A percentile compares a stretch with the other conserved stretches of the same genome.
These are phyloP conservation scores for Trypanosoma theileri DNA, from an alignment of 208 protist species.

Conservation along the genomic window DNA sequence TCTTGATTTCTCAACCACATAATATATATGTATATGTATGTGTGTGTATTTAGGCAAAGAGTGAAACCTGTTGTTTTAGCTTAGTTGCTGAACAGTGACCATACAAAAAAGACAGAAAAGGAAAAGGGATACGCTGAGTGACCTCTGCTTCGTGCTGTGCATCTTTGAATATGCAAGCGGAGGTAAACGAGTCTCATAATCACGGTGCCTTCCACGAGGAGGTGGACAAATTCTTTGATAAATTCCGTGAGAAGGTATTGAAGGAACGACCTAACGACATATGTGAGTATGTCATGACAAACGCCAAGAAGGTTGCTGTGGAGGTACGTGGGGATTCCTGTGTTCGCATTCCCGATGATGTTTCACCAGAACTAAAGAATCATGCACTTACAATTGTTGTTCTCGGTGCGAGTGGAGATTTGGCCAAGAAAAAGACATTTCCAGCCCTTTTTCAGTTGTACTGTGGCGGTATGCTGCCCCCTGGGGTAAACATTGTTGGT, in stretches of 20 bases:
- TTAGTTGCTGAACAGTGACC: too few species aligned
- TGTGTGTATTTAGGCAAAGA: too few species aligned
- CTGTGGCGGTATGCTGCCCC: constrained; percentile 73
- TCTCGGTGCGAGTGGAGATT: constrained; percentile 89
- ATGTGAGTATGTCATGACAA: constrained; percentile 44
- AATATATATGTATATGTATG: too few species aligned
- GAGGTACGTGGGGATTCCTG: constrained; percentile 18
- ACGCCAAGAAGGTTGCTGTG: constrained; percentile 37
- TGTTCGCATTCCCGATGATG: constrained; percentile 51
- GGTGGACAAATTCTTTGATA: constrained; percentile 69
- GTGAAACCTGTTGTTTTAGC: too few species aligned
- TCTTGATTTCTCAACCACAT: too few species aligned
- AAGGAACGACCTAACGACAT: constrained; percentile 58
- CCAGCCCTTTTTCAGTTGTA: constrained; percentile 91
- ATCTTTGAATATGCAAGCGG: background rate
- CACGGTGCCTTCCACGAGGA: constrained; percentile 40
- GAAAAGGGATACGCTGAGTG: too few species aligned
- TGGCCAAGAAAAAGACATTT: constrained; percentile 93
- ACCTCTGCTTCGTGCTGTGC: too few species aligned
- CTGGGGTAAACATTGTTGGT: constrained; percentile 76
- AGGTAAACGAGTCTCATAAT: background rate
- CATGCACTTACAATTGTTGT: constrained; percentile 81
- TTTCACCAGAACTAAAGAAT: constrained; percentile 46
- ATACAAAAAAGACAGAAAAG: too few species aligned
- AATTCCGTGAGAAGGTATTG: constrained; percentile 51